These are phyloP conservation scores for Candida stauntonica DNA, from an alignment of 805 yeast species.

Conservation along the genomic window DNA sequence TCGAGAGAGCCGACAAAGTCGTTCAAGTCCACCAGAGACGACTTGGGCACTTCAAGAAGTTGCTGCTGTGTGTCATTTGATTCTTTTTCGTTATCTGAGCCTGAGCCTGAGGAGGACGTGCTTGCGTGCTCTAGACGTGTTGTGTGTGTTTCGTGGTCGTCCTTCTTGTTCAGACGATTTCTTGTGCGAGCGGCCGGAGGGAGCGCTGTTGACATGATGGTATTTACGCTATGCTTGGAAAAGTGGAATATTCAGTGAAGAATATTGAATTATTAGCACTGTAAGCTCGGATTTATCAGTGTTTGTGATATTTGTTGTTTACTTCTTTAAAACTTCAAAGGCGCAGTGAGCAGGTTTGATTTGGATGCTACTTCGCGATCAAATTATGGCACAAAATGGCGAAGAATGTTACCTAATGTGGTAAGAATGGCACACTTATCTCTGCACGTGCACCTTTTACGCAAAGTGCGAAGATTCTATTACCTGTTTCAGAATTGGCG, in stretches of 20 bases:
- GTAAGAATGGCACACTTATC: neutral
- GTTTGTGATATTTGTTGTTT: neutral
- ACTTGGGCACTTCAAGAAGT: neutral
- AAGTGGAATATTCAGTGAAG: neutral
- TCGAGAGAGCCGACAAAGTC: conserved; percentile 15
- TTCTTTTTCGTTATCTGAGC: conserved; percentile 12
- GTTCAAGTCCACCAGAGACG: neutral
- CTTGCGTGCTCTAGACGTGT: conserved; percentile 8
- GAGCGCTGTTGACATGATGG: conserved; percentile 9
- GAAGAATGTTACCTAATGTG: no score
- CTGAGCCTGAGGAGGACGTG: conserved; percentile 6
- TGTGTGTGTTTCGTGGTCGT: conserved; percentile 9
- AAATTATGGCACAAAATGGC: no score
- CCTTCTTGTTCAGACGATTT: conserved; percentile 12
- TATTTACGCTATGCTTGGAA: neutral
- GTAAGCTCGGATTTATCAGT: no score
- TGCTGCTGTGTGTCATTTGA: neutral
- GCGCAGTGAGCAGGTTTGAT: no score
- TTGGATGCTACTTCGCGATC: no score
- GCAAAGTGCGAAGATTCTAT: conserved; percentile 1
- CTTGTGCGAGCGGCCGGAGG: conserved; percentile 14
- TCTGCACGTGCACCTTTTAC: conserved; percentile 3
- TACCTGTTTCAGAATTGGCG: conserved; percentile 3
- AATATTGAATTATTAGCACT: neutral
- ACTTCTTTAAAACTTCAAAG: neutral